Base-by-base conservation (phyloP, 1,139 yeast genomes). In the Lodderomyces jiufengensis region DNA sequence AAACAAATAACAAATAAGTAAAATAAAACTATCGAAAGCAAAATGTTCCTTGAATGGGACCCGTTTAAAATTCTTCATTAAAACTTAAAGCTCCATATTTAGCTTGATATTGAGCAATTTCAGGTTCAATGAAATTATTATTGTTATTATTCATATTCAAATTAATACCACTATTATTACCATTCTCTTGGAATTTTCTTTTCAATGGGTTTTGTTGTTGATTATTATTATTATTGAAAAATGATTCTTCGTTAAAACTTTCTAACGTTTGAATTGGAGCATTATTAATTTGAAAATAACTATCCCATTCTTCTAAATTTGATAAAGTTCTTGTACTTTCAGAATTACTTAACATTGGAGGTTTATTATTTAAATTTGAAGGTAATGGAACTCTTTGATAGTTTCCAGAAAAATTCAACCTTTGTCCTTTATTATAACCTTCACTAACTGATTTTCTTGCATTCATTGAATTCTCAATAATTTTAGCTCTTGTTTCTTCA, bases 401-500 rank as follows among this genome's bases (percentile, higher is more conserved):
- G 20, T 27, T 30, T 10, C 28, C 40, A 13, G 26, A 16, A 23
- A 32, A 33, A 22, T 34, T 24, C 4, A 52, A 55, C 34, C 49
- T 61, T 55, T 80, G 79, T 0, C 87, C 88, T 31, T 78, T 79
- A 36, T 49, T 61, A 57, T 80, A 80, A 0, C 87, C 88, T 32
- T 79, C 80, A 31, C 76, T 67, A 2, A 82, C 78, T 2, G 83
- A 70, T 49, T 80, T 79, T 51, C 92, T 71, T 45, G 82, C 76
- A 44, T 86, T 67, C 86, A 80, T 81, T 0, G 87, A n/a, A 12
- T 6, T 5, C 9, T 12, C 8, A 5, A 24, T n/a, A 12, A 12
- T 24, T 24, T 24, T n/a, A 5, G 11, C 26, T 24, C 26, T 24
- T 24, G 26, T 24, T 24, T 24, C 26, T 24, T 24, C 26, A 24